Percentiles rank a stretch among this genome's conserved stretches.
These are phyloP conservation scores for Glutinoglossum americanum DNA, from an alignment of 495 filamentous ascomycete genomes.

Conservation along the genomic window DNA sequence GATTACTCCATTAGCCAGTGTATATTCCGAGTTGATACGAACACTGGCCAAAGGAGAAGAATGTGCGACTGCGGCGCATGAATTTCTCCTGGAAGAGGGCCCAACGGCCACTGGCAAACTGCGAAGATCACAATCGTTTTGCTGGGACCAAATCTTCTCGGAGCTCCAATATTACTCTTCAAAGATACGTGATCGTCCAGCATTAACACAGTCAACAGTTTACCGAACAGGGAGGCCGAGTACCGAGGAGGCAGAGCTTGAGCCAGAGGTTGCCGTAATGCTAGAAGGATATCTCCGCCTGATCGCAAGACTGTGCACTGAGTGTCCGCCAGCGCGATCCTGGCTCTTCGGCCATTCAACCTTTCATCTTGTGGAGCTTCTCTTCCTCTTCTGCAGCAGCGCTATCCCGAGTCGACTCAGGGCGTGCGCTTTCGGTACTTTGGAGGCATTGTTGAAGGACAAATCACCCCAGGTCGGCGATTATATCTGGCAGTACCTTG, in stretches of 20 bases:
- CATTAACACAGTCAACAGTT: constrained; percentile 28
- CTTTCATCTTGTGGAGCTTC: constrained; percentile 37
- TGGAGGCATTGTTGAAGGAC: constrained; percentile 43
- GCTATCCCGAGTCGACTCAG: constrained; percentile 50
- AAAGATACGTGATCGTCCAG: constrained; percentile 42
- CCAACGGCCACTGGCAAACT: constrained; percentile 49
- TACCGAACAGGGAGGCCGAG: constrained; percentile 40
- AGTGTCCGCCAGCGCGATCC: constrained; percentile 42
- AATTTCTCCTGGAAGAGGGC: constrained; percentile 75
- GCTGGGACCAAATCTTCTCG: constrained; percentile 80
- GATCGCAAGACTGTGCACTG: constrained; percentile 50
- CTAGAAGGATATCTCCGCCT: constrained; percentile 80
- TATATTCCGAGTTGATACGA: constrained; percentile 88
- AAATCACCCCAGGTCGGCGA: constrained; percentile 37
- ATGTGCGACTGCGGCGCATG: constrained; percentile 60
- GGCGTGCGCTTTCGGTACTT: constrained; percentile 48
- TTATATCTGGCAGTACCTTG: constrained; percentile 46
- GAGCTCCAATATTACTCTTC: constrained; percentile 58
- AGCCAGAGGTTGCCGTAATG: constrained; percentile 80
- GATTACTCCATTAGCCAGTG: constrained; percentile 78
- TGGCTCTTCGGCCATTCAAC: constrained; percentile 45
- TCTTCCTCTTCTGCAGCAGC: constrained; percentile 48
- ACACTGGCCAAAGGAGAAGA: constrained; percentile 61
- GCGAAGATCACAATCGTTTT: constrained; percentile 56
- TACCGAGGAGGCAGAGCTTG: constrained; percentile 35